Evolutionary conservation across 805 yeast genomes (phyloP), one percentile per base, ranked within the genome.

Genomic region (Spathaspora passalidarum): DNA sequence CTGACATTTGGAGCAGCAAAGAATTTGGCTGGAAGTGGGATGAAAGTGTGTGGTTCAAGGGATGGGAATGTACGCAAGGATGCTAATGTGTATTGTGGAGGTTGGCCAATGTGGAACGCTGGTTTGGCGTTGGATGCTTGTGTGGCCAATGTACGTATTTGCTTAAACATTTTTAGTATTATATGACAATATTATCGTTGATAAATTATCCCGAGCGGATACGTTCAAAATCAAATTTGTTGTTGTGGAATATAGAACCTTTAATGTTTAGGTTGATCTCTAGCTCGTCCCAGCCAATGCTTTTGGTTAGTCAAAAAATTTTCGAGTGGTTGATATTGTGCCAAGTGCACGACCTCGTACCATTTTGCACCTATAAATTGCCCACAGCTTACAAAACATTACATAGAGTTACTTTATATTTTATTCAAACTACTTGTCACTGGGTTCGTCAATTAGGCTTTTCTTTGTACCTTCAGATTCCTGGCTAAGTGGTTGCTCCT

Each of bases 31-130:
- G 94, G 86, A 32, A 91, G 82, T 14, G 97, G 94, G 49, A 86
- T 77, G 55, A 87, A 77, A 8, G 80, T 64, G 44, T 79, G 75
- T 25, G 99, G 99, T 65, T 90, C 96, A 48, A 94, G 75, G 3
- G 96, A 85, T 29, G 99, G 99, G 66, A 94, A 94, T 23, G 83
- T 64, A 49, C 97, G 80, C 44, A 88, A 65, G 1, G 96, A 78
- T 9, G 95, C 81, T 49, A 92, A 70, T 0, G 91, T 88, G 56
- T 80, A 88, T 52, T 76, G 71, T 21, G 95, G 86, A 21, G 94
- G 88, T 37, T 55, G 51, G 18, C 59, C 56, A 22, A 63, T 47
- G 29, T 63, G 57, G 46, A 68, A 63, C 7, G 48, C 21, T 13
- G 45, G 16, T n/a, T 25, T 34, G 17, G 38, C 6, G n/a, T n/a